Evolutionary conservation across 305 asterid species (phyloP), one percentile per base, ranked within the genome.

Genomic region (Andrographis paniculata): DNA sequence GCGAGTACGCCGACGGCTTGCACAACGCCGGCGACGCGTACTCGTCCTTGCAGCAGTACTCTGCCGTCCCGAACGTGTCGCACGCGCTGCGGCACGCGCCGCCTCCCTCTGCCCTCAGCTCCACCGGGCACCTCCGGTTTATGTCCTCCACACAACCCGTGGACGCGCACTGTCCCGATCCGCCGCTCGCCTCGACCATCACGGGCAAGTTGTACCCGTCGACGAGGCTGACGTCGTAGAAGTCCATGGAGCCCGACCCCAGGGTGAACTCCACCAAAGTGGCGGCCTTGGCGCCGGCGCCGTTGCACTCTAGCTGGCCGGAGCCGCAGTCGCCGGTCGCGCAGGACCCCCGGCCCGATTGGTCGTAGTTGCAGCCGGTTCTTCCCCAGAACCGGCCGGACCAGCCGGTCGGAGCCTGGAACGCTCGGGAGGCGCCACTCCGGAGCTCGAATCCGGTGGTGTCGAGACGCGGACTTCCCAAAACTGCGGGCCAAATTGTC

Each of bases 361-460:
- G 70, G 16, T 74, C 82, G 66, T 78, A 84, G 17, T 48, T 42
- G 56, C 95, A 84, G 36, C 84, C 93, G 42, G 86, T 79, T 11
- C 93, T 72, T 33, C 84, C 95, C 93, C 93, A 76, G 61, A 81
- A 64, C 40, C 93, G 86, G 42, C 95, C 95, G 35, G 87, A 76
- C 95, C 95, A 84, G 41, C 70, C 84, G 28, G 74, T 67, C 1
- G 95, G 93, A 2, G 70, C 76, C 16, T 45, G 61, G 18, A 84
- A 64, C 42, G 80, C 47, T 41, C 84, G 92, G 1, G 87, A 61
- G 17, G 44, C 42, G 21, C 67, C 84, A 54, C 63, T 50, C 4
- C 62, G 45, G 33, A 83, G 87, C 70, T 74, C 70, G 59, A 83
- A 83, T 12, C 94, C 94, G 0, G 94, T 84, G 62, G 64, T 63